Base-by-base conservation (phyloP, 257 asterid species). In the Fraxinus cuspidata region DNA sequence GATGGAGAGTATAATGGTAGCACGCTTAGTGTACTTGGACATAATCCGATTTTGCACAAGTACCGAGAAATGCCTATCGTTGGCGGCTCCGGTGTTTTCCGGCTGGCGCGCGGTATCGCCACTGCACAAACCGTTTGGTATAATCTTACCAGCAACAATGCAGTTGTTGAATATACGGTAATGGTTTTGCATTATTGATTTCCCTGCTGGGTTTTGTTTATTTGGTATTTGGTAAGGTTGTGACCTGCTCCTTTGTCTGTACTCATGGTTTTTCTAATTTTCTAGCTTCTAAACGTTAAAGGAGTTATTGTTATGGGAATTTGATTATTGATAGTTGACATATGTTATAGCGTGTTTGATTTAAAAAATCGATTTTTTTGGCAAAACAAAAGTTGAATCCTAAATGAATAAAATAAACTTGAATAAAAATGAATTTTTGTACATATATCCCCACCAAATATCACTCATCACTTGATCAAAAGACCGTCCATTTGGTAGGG, bases 81-180 rank as follows among this genome's bases (percentile, higher is more conserved):
- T 0, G 92, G 90, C 4, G 92, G 92, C 13, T 68, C 87, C 0
- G 92, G 92, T 0, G 79, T 7, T 77, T 88, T 86, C 73, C 76
- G 79, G 16, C 27, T 86, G 73, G 92, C 91, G 0, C 79, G 86
- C 9, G 92, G 92, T 1, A 6, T 77, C 27, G 81, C 77, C 27
- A 79, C 76, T 2, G 76, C 82, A 0, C 80, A 38, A 9, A 82
- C 87, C 1, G 78, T 75, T 66, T 71, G 70, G 64, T 5, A 60
- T 15, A 74, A 81, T 65, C 1, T 4, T 4, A 19, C 83, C 1
- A 28, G 83, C 0, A 79, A 82, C 13, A 66, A 85, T 71, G 88
- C 85, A 3, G 44, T 85, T 23, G 81, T 85, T 31, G 73, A 87
- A 70, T 87, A 81, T 70, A 70, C 74, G 21, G 23, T 84, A 31